Base-by-base conservation (phyloP, 331 rosid species). In the Rosa hybrid region DNA sequence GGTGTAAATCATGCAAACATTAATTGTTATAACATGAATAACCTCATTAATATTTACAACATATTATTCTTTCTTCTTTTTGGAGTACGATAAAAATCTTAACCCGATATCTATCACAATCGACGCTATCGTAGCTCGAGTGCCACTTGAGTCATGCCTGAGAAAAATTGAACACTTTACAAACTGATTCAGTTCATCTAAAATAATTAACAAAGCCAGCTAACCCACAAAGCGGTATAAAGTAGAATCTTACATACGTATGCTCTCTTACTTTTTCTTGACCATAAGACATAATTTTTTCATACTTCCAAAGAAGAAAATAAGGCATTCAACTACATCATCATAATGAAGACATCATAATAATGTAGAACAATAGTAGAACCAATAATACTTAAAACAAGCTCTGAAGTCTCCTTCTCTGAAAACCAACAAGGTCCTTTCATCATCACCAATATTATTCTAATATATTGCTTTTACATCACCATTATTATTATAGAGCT, bases 381-480 rank as follows among this genome's bases (percentile, higher is more conserved):
- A 30, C 21, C n/a, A 64, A 67, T 67, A 67, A 67, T 67, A 67
- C 25, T 16, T 10, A 38, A 30, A 34, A 64, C 12, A 64, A 64
- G 20, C 1, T 8, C n/a, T 12, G 8, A 49, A 53, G 21, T 53
- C 76, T 72, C 76, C 76, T 7, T 23, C 21, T 50, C 42, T 49
- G 49, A 41, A 9, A 41, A 18, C 30, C 72, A 39, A 46, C 62
- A 50, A 50, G 60, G 23, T 72, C 30, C 54, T 57, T 75, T 75
- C 70, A 75, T 75, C 70, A 75, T 56, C 78, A 42, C 41, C 42
- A 3, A 18, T 39, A 44, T 21, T 75, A 41, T 74, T 75, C 69
- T 42, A 41, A 39, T 11, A 75, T 44, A 21, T 42, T 21, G 18
- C 16, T 75, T 75, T 21, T 59, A 41, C 69, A 75, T 59, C 68